phyloP scores from a whole-genome alignment of 2,329 filamentous ascomycete genomes.

The Colletotrichum aenigma region DNA sequence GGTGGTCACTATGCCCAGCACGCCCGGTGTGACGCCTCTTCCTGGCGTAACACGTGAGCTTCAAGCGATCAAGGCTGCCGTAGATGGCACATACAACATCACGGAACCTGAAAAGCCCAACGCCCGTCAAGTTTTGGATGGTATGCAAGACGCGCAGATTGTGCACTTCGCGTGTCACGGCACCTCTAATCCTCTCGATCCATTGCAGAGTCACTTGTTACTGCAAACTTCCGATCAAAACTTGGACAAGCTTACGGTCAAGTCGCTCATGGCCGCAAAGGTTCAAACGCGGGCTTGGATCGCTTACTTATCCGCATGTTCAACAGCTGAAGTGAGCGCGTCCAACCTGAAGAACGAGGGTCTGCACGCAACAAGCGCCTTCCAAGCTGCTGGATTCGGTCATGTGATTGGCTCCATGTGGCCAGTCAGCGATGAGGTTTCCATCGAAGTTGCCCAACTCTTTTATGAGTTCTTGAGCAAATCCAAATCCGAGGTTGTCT shows the following conservation, averaged over 20 bases:
- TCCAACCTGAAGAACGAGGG: neutral
- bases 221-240: neutral
- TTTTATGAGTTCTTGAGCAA: neutral
- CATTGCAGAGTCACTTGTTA: neutral
- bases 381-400: neutral
- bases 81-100: neutral
- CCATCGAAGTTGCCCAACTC: neutral
- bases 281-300: neutral
- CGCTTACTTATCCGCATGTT: neutral
- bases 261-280: neutral
- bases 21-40: neutral
- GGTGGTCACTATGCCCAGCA: neutral
- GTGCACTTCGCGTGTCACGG: neutral
- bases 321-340: neutral
- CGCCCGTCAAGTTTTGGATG: neutral
- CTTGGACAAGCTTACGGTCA: neutral
- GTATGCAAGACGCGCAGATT: neutral
- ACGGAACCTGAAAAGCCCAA: neutral
- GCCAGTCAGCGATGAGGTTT: neutral
- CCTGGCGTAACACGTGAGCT: neutral
- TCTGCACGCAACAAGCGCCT: neutral
- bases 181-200: neutral
- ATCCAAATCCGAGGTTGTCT: neutral
- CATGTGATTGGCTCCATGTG: neutral
- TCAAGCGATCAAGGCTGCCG: neutral